Conservation (phyloP, 495 filamentous ascomycete genomes). For the Podospora sp. region DNA sequence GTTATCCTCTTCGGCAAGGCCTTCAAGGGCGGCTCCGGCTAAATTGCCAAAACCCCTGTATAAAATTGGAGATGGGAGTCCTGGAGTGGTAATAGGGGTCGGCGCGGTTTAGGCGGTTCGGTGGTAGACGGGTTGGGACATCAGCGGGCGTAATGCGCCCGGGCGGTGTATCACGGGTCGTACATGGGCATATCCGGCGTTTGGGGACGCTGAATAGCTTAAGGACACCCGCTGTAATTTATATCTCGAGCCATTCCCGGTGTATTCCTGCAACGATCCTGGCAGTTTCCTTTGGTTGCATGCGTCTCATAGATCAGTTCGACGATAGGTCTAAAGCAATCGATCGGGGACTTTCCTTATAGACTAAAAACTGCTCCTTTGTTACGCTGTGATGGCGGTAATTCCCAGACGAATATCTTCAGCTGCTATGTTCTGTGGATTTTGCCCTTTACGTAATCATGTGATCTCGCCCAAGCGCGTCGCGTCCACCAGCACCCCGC, state of each 20-base stretch:
- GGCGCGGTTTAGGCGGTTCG: slow-evolving; percentile 4
- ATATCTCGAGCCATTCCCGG: slow-evolving; percentile 58
- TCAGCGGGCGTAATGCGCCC: slow-evolving; percentile 28
- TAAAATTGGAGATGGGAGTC: slow-evolving; percentile 37
- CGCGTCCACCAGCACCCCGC: background rate
- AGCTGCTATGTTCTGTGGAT: background rate
- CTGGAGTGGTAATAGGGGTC: slow-evolving; percentile 31
- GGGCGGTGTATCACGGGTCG: slow-evolving; percentile 34
- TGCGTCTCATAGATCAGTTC: slow-evolving; percentile 49
- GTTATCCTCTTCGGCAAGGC: slow-evolving; percentile 98
- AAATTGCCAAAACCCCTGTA: slow-evolving; percentile 52
- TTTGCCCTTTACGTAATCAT: background rate
- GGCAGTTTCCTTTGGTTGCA: slow-evolving; percentile 43
- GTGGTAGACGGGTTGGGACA: slow-evolving; percentile 31
- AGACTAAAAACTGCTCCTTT: slow-evolving; percentile 5
- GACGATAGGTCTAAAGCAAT: slow-evolving; percentile 30
- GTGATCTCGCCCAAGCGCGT: background rate
- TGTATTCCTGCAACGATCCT: slow-evolving; percentile 53
- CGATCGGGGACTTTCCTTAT: slow-evolving; percentile 31
- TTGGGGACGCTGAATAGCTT: slow-evolving; percentile 37
- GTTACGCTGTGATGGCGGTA: background rate
- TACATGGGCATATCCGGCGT: slow-evolving; percentile 39
- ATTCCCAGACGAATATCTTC: background rate
- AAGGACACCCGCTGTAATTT: slow-evolving; percentile 60
- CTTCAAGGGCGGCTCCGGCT: slow-evolving; percentile 91